Evolutionary conservation across 768 basidiomycete genomes (phyloP).

Genomic region (Rhizopogon vinicolor): DNA sequence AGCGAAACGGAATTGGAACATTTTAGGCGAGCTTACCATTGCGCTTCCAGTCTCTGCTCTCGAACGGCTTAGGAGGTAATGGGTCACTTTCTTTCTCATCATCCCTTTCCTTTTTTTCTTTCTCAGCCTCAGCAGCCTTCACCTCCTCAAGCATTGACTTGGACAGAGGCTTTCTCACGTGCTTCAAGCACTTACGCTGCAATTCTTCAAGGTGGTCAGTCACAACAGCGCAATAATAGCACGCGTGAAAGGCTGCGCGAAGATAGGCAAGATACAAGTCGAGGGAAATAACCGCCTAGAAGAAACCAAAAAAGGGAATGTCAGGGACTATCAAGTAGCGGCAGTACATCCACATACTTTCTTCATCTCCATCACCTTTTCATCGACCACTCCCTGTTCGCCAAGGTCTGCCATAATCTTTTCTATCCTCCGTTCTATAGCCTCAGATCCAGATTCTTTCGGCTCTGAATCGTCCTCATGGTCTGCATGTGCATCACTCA

Average conservation of each 20-base stretch:
- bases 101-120: constrained; percentile 42
- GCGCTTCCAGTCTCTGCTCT: constrained; percentile 51
- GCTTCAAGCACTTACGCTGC: constrained; percentile 90
- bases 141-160: constrained; percentile 58
- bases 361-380: constrained; percentile 61
- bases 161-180: constrained; percentile 74
- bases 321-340: neutral
- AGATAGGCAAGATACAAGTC: constrained; percentile 94
- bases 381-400: constrained; percentile 61
- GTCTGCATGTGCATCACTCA: constrained; percentile 31
- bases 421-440: constrained; percentile 80
- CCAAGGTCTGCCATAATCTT: constrained; percentile 68
- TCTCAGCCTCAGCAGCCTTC: constrained; percentile 48
- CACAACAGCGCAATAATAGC: constrained; percentile 96
- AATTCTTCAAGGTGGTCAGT: constrained; percentile 94
- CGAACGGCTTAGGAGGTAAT: constrained; percentile 30
- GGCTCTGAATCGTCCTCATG: constrained; percentile 46
- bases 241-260: constrained; percentile 87
- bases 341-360: constrained; percentile 47
- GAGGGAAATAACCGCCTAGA: constrained; percentile 72
- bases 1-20: constrained; percentile 5
- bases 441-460: constrained; percentile 62
- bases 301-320: constrained; percentile 16
- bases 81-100: constrained; percentile 37
- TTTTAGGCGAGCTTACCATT: constrained; percentile 48